These are phyloP conservation scores for Curvularia spicifera DNA, from an alignment of 2,329 filamentous ascomycete species.

Conservation along the genomic window DNA sequence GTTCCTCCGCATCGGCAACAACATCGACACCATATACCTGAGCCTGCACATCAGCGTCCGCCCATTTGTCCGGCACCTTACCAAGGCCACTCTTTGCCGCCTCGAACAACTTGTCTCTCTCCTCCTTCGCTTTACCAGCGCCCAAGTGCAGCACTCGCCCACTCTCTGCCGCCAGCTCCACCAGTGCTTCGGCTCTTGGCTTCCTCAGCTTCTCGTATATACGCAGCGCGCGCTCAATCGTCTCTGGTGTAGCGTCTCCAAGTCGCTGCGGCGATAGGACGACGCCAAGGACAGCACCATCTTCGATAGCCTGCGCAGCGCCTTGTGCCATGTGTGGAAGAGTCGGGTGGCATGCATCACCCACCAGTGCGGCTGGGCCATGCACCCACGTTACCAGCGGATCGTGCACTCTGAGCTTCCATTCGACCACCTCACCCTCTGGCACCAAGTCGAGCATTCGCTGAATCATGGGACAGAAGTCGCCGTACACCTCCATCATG, in stretches of 20 bases:
- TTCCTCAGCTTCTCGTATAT: conserved; percentile 65
- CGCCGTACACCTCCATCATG: conserved; percentile 65
- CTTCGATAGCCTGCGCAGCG: conserved; percentile 70
- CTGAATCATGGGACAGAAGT: conserved; percentile 67
- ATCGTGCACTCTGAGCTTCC: conserved; percentile 68
- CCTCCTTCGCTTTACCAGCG: conserved; percentile 64
- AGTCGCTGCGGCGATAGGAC: conserved; percentile 59
- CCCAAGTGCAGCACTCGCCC: conserved; percentile 63
- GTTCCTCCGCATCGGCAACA: conserved; percentile 53
- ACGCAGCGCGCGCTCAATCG: conserved; percentile 60
- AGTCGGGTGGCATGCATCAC: conserved; percentile 68
- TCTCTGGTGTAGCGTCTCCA: conserved; percentile 49
- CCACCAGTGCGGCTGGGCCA: conserved; percentile 60
- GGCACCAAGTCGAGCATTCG: conserved; percentile 67
- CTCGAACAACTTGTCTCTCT: conserved; percentile 63
- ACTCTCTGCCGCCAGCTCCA: conserved; percentile 62
- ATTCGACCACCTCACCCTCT: conserved; percentile 70
- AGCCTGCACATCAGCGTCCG: conserved; percentile 59
- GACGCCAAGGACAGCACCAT: conserved; percentile 63
- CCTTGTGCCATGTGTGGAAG: conserved; percentile 69
- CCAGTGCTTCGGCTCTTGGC: conserved; percentile 62
- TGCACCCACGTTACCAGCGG: conserved; percentile 68
- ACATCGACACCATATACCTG: conserved; percentile 58
- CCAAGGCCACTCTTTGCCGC: conserved; percentile 53
- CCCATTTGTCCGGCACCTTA: conserved; percentile 60